These are phyloP conservation scores for Fusarium pseudoanthophilum DNA, from an alignment of 2,329 filamentous ascomycete species.

Conservation along the genomic window DNA sequence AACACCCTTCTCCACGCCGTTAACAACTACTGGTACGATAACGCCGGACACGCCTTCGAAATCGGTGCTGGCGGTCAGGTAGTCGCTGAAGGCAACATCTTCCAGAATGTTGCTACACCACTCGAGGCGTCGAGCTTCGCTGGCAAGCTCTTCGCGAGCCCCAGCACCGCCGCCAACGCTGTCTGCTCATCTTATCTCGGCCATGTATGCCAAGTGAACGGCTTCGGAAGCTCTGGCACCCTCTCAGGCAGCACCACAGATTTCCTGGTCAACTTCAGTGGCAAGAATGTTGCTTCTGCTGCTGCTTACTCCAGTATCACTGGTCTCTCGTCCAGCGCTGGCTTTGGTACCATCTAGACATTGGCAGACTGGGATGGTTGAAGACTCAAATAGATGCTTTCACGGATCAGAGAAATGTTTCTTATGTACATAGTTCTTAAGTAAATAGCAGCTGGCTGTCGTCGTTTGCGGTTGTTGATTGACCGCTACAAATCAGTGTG, in stretches of 20 bases:
- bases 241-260: constrained; percentile 54
- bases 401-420: accelerated
- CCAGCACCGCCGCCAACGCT: constrained; percentile 48
- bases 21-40: constrained; percentile 13
- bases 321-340: constrained; percentile 53
- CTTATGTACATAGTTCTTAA: neutral
- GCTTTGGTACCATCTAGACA: constrained; percentile 55
- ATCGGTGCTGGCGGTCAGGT: neutral
- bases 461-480: neutral
- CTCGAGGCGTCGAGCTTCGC: constrained; percentile 50
- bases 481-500: accelerated
- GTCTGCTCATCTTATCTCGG: constrained; percentile 58
- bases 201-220: constrained; percentile 61
- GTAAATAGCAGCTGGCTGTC: neutral
- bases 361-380: accelerated
- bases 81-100: neutral
- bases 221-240: constrained; percentile 54
- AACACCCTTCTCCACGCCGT: constrained; percentile 10
- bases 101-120: neutral
- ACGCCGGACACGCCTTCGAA: neutral
- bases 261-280: constrained; percentile 61
- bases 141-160: constrained; percentile 49
- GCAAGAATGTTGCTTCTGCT: constrained; percentile 62
- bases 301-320: constrained; percentile 48
- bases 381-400: too few species aligned